These are phyloP conservation scores for Solanum hybrid DNA, from an alignment of 305 asterid genomes.

Conservation along the genomic window DNA sequence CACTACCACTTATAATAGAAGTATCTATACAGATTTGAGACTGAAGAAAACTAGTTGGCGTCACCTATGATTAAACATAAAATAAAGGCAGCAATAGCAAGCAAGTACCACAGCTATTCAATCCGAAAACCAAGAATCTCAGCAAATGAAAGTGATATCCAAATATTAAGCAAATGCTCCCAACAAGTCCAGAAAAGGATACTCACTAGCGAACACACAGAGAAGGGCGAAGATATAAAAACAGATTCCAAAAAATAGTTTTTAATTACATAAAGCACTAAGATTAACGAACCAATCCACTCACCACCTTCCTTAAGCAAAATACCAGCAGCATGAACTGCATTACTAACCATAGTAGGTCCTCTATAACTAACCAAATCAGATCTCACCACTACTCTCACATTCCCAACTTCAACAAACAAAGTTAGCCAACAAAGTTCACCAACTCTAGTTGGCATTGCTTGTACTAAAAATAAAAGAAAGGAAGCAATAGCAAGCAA, in stretches of 20 bases:
- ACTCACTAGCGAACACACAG: not conserved
- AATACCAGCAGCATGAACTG: conserved; percentile 60
- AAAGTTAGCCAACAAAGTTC: conserved; percentile 32
- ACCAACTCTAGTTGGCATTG: conserved; percentile 32
- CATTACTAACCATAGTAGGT: conserved; percentile 63
- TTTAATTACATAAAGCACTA: conserved; percentile 34
- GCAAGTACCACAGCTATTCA: not conserved
- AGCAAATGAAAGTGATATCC: not conserved
- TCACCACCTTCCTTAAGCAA: conserved; percentile 53
- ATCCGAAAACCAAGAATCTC: not conserved
- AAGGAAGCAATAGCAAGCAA: not conserved
- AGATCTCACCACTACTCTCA: conserved; percentile 41
- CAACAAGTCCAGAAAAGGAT: not conserved
- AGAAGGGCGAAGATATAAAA: not conserved
- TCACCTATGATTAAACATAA: not conserved
- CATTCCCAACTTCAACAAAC: conserved; percentile 41
- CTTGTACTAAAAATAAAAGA: not conserved
- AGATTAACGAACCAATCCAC: conserved; percentile 70
- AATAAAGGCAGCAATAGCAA: not conserved
- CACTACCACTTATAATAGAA: not conserved
- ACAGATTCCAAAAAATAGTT: not conserved
- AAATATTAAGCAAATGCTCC: not conserved
- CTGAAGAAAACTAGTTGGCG: not conserved
- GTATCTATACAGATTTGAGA: not conserved
- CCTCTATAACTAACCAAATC: conserved; percentile 64